Percentiles rank a stretch among this genome's conserved stretches.
These are phyloP conservation scores for Lodderomyces parapsilosis DNA, from an alignment of 1,139 yeast species.

Conservation along the genomic window DNA sequence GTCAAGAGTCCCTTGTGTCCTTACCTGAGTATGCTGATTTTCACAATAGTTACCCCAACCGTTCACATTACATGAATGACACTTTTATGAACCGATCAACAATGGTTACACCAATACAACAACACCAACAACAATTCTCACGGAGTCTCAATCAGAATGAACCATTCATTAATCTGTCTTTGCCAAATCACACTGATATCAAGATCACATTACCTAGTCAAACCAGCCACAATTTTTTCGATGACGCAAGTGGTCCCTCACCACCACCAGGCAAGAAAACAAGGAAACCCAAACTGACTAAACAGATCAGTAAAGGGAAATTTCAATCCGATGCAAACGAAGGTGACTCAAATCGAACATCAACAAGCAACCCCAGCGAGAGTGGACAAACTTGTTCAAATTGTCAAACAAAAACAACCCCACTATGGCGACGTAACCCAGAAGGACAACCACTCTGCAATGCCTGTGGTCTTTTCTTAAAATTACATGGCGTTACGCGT, in stretches of 20 bases:
- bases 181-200: not conserved
- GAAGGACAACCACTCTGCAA: conserved; percentile 56
- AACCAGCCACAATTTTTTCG: conserved; percentile 1
- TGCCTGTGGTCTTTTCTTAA: conserved; percentile 59
- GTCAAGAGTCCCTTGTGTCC: conserved; percentile 26
- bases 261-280: conserved; percentile 1
- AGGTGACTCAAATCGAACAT: not conserved
- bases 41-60: not conserved
- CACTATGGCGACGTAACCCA: conserved; percentile 58
- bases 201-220: conserved; percentile 14
- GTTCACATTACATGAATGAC: not conserved
- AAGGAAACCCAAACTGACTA: conserved; percentile 5
- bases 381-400: conserved; percentile 38
- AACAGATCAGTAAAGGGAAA: not conserved
- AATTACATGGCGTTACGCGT: conserved; percentile 57
- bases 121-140: conserved; percentile 1
- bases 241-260: conserved; percentile 1
- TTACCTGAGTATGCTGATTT: conserved; percentile 21
- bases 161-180: not conserved
- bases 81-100: conserved; percentile 6
- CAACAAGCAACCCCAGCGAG: not conserved
- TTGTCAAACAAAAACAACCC: conserved; percentile 58
- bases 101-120: not conserved
- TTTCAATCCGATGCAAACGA: not conserved
- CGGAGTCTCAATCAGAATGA: conserved; percentile 5